phyloP scores from a whole-genome alignment of 140 eudicot species.

The Oenanthe javanica region DNA sequence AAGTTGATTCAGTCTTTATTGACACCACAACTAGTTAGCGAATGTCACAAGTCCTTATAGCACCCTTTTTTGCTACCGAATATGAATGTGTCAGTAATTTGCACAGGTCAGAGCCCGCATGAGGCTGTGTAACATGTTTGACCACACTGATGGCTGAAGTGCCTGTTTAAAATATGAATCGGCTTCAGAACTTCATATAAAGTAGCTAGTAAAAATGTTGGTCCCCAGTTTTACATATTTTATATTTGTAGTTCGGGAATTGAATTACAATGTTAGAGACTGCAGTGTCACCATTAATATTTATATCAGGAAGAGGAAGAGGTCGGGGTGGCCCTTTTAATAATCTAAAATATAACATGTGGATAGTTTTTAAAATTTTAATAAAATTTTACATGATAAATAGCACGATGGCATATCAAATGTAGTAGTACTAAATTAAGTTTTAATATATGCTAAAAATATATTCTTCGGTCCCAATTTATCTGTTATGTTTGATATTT shows the following conservation, averaged over 20 bases:
- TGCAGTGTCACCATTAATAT: neutral
- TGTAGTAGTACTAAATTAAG: too few relatives aligned
- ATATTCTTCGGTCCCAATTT: too few relatives aligned
- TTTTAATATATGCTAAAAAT: too few relatives aligned
- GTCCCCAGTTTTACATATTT: neutral
- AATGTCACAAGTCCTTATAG: too few relatives aligned
- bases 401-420: too few relatives aligned
- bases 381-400: too few relatives aligned
- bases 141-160: neutral
- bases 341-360: too few relatives aligned
- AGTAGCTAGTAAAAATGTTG: neutral
- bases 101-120: neutral
- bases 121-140: neutral
- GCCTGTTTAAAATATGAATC: neutral
- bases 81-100: neutral
- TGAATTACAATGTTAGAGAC: neutral
- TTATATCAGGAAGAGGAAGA: too few relatives aligned
- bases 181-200: neutral
- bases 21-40: neutral
- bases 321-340: too few relatives aligned
- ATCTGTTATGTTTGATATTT: too few relatives aligned
- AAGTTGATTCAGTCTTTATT: neutral
- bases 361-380: too few relatives aligned
- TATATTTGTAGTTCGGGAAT: neutral
- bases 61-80: neutral